Conservation (phyloP, 148 eudicot species). For the Silene latifolia region DNA sequence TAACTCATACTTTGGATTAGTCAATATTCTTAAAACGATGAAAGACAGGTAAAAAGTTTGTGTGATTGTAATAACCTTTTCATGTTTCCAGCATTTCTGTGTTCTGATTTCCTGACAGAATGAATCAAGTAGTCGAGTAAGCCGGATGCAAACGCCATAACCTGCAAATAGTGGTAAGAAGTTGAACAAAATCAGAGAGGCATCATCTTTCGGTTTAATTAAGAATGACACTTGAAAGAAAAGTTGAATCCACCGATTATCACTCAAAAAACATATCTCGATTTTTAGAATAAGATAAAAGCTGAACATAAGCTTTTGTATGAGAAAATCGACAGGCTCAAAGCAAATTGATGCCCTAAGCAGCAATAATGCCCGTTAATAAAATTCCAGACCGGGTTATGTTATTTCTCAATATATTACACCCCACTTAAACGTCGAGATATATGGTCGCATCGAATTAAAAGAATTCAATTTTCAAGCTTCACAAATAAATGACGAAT, state of each 20-base stretch:
- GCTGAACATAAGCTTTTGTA: not conserved
- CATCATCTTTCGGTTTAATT: not conserved
- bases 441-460: too few relatives aligned
- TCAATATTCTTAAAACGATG: not conserved
- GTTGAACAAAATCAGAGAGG: constrained; percentile 10
- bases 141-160: constrained; percentile 63
- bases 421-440: too few relatives aligned
- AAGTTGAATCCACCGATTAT: not conserved
- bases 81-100: constrained; percentile 36
- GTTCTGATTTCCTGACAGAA: constrained; percentile 31
- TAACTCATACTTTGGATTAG: not conserved
- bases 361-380: not conserved
- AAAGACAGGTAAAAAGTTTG: not conserved
- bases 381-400: too few relatives aligned
- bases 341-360: not conserved
- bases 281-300: too few relatives aligned
- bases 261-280: too few relatives aligned
- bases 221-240: not conserved
- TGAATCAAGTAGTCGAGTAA: constrained; percentile 38
- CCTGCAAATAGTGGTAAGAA: constrained; percentile 34
- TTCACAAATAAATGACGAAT: too few relatives aligned
- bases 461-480: too few relatives aligned
- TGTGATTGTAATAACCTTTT: constrained; percentile 40
- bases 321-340: not conserved
- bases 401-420: too few relatives aligned